These are phyloP conservation scores for Zygoascus hellenicus DNA, from an alignment of 1,139 yeast species.

Conservation along the genomic window DNA sequence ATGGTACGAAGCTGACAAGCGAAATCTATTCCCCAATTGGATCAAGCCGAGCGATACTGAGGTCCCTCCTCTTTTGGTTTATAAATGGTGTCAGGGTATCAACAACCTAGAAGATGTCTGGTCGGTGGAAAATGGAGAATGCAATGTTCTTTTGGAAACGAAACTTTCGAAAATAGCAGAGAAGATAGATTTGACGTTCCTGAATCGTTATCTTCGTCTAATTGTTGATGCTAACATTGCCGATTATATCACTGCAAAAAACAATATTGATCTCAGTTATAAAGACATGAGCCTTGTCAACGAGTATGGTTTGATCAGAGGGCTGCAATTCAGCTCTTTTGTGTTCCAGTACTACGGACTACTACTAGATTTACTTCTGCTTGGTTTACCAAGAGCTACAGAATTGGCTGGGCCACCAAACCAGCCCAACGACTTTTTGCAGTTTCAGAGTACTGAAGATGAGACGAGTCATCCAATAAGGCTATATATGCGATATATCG, in stretches of 20 bases:
- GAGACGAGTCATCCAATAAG: constrained; percentile 72
- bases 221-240: constrained; percentile 89
- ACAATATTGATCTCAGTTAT: constrained; percentile 72
- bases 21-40: constrained; percentile 92
- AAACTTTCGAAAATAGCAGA: constrained; percentile 66
- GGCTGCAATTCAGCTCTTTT: constrained; percentile 86
- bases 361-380: constrained; percentile 68
- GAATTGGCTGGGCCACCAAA: constrained; percentile 75
- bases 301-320: constrained; percentile 81
- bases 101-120: constrained; percentile 75
- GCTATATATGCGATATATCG: constrained; percentile 76
- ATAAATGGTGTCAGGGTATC: constrained; percentile 95
- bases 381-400: constrained; percentile 82
- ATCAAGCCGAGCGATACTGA: constrained; percentile 92
- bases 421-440: constrained; percentile 71
- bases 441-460: constrained; percentile 52
- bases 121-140: constrained; percentile 69
- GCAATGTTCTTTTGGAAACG: constrained; percentile 80
- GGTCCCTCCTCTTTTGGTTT: constrained; percentile 83
- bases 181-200: constrained; percentile 78
- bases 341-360: constrained; percentile 87
- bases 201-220: constrained; percentile 73
- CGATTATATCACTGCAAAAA: constrained; percentile 89
- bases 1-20: constrained; percentile 91
- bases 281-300: constrained; percentile 96